Percentiles rank a stretch among this genome's conserved stretches.
Conservation (phyloP, 1,284 basidiomycete genomes). For the Apiotrichum brassicae region DNA sequence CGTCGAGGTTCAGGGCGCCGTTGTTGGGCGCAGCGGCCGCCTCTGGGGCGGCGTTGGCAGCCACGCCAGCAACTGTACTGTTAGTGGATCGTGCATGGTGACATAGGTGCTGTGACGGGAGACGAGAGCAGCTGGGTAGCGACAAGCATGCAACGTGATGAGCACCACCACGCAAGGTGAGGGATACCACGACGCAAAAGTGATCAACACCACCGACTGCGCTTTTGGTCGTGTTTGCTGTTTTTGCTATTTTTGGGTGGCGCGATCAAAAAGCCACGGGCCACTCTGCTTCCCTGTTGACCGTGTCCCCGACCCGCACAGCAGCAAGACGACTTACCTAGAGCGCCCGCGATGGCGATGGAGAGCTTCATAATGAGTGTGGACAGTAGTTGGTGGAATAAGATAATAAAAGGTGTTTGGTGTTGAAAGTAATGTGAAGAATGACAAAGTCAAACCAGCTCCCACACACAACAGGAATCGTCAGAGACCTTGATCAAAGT, state of each 20-base stretch:
- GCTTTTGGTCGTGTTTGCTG: too few relatives aligned
- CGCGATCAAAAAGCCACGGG: too few relatives aligned
- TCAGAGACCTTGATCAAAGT: too few relatives aligned
- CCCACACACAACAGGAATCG: too few relatives aligned
- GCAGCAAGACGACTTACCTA: slow-evolving; percentile 1
- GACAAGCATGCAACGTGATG: too few relatives aligned
- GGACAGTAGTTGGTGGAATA: background rate
- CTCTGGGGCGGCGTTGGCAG: background rate
- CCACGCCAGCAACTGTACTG: background rate
- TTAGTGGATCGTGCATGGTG: background rate
- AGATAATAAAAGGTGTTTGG: background rate
- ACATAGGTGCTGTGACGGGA: too few relatives aligned
- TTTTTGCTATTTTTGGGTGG: background rate
- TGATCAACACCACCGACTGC: too few relatives aligned
- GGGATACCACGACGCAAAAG: too few relatives aligned
- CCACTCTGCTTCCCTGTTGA: background rate
- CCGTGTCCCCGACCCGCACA: background rate
- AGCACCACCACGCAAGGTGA: too few relatives aligned
- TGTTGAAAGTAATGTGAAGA: background rate
- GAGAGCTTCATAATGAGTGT: slow-evolving; percentile 14
- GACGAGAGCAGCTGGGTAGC: too few relatives aligned
- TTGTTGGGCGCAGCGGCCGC: background rate
- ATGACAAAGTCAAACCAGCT: too few relatives aligned
- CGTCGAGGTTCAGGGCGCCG: background rate
- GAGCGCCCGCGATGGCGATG: slow-evolving; percentile 4